Base-by-base conservation (phyloP, 345 rosid genomes). In the Populus nigra region DNA sequence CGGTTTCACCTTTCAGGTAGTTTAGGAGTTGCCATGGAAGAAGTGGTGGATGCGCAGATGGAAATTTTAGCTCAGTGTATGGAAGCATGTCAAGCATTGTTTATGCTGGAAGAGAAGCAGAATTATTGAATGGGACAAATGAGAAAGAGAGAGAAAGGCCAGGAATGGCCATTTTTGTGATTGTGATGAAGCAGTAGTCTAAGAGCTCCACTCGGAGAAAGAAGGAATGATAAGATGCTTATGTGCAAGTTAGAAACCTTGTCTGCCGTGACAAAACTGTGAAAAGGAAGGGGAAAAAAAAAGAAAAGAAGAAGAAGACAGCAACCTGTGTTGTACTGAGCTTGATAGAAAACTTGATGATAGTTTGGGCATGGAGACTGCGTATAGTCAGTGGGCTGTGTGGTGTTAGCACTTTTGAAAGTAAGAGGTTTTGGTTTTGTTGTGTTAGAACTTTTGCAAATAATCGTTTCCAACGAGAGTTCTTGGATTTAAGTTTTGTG, bases 291-390 rank as follows among this genome's bases (percentile, higher is more conserved):
- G 36, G 1, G 33, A 50, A 27, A 16, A 66, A 75, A 45, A 4
- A 10, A 9, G 29, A 15, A 47, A 47, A 1, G 16, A 4, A 61
- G 10, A 59, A 59, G 27, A n/a, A 59, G 65, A 59, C n/a, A 61
- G 65, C 41, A 76, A 41, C n/a, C 74, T 68, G 10, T 69, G 57
- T 55, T 76, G 65, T 63, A 71, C 65, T 65, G 9, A n/a, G 35
- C 39, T 69, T 61, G 7, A 13, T 7, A 22, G 29, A 67, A 16
- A 10, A 76, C 62, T 36, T 59, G 68, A 69, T 10, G 59, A 65
- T 23, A 10, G 33, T 55, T 50, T 66, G 35, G 22, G 2, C 13
- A 17, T 43, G 78, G 70, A 65, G 69, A 41, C 61, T 74, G 23
- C n/a, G 3, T 6, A 12, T 27, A 23, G 59, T 70, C 11, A 9